Percentiles rank a stretch among this genome's conserved stretches.
These are phyloP conservation scores for Stipa capillata DNA, from an alignment of 176 grass and related monocot genomes.

Conservation along the genomic window DNA sequence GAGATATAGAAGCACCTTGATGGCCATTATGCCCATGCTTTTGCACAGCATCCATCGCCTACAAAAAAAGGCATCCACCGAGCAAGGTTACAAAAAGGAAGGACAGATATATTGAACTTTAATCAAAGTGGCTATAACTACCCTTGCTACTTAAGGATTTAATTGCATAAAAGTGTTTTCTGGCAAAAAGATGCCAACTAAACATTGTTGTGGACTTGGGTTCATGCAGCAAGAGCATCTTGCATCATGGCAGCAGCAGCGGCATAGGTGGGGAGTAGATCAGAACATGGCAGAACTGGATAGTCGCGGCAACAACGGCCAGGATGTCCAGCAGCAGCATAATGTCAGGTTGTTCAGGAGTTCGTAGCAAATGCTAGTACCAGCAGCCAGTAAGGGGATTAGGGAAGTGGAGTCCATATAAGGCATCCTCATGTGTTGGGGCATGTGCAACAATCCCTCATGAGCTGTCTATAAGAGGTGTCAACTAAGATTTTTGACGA, in stretches of 20 bases:
- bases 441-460: no score
- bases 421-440: background rate
- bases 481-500: no score
- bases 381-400: background rate
- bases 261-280: background rate
- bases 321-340: no score
- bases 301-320: background rate
- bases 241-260: background rate
- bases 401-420: background rate
- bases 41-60: constrained; percentile 66
- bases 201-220: background rate
- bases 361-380: background rate
- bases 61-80: background rate
- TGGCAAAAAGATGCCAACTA: background rate
- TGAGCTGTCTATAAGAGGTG: no score
- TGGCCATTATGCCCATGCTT: constrained; percentile 36
- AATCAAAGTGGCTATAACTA: background rate
- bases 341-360: background rate
- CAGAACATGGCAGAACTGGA: background rate
- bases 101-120: background rate
- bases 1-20: constrained; percentile 57
- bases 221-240: background rate
- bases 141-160: background rate
- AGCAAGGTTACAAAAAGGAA: background rate
- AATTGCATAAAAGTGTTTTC: background rate